These are phyloP conservation scores for Adansonia grandidieri DNA, from an alignment of 441 rosid genomes.

Conservation along the genomic window DNA sequence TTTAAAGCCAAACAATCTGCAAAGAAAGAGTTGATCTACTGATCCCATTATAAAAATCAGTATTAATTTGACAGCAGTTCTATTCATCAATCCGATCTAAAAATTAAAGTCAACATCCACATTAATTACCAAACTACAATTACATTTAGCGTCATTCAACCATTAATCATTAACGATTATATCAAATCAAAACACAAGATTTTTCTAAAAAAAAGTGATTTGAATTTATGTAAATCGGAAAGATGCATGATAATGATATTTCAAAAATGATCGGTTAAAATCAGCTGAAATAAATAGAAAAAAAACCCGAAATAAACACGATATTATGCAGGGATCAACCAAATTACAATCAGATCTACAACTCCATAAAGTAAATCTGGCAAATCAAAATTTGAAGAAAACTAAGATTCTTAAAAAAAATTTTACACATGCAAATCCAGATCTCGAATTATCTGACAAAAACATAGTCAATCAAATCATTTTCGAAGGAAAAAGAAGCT, in stretches of 20 bases:
- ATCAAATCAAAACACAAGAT: neutral
- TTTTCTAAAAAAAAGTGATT: neutral
- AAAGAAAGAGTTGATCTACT: neutral
- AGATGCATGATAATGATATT: neutral
- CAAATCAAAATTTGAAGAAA: neutral
- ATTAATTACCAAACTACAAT: neutral
- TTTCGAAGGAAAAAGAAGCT: neutral
- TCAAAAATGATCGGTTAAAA: neutral
- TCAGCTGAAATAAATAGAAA: neutral
- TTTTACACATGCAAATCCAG: conserved; percentile 2
- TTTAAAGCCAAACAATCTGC: neutral
- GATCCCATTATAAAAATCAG: neutral
- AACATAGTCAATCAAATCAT: too few species aligned
- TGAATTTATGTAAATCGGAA: neutral
- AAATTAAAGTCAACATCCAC: neutral
- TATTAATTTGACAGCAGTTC: neutral
- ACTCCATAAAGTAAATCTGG: neutral
- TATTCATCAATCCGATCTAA: neutral
- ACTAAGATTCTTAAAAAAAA: neutral
- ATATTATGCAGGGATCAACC: neutral
- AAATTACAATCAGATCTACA: neutral
- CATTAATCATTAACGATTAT: neutral
- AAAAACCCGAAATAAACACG: neutral
- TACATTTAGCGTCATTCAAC: neutral
- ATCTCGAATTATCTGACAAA: neutral